Conservation (phyloP, 352 stramenopile species). For the Hyaloperonospora arabidopsidis region DNA sequence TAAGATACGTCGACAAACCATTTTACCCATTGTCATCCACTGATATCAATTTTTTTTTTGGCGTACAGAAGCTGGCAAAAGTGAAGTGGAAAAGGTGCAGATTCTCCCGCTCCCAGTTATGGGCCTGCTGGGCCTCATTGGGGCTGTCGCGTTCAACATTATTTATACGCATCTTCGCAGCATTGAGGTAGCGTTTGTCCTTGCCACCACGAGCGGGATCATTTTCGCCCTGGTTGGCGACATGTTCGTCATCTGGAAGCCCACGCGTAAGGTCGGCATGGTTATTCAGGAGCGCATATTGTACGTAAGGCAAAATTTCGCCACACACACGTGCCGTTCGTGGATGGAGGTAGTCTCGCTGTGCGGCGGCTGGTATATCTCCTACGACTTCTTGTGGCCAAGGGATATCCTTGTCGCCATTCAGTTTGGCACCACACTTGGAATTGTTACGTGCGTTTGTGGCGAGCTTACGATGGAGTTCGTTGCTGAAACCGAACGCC, state of each 20-base stretch:
- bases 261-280: slow-evolving; percentile 66
- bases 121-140: slow-evolving; percentile 61
- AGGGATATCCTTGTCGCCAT: slow-evolving; percentile 64
- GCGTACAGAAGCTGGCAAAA: slow-evolving; percentile 31
- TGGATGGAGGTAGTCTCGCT: slow-evolving; percentile 53
- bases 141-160: slow-evolving; percentile 78
- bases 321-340: slow-evolving; percentile 42
- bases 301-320: slow-evolving; percentile 52
- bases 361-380: slow-evolving; percentile 48
- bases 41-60: slow-evolving; percentile 3
- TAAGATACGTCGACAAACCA: slow-evolving; percentile 13
- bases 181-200: slow-evolving; percentile 75
- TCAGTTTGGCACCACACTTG: slow-evolving; percentile 65
- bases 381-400: slow-evolving; percentile 63
- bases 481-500: slow-evolving; percentile 51
- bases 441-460: slow-evolving; percentile 62
- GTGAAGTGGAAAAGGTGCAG: slow-evolving; percentile 48
- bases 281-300: slow-evolving; percentile 75
- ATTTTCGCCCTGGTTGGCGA: slow-evolving; percentile 71
- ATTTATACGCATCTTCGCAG: slow-evolving; percentile 80
- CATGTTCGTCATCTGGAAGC: slow-evolving; percentile 83
- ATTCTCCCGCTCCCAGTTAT: slow-evolving; percentile 81
- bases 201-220: slow-evolving; percentile 69
- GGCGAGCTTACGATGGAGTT: slow-evolving; percentile 63
- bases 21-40: background rate